Evolutionary conservation across 805 yeast genomes (phyloP), one percentile per base, ranked within the genome.

Genomic region (Pichia ethanolica): DNA sequence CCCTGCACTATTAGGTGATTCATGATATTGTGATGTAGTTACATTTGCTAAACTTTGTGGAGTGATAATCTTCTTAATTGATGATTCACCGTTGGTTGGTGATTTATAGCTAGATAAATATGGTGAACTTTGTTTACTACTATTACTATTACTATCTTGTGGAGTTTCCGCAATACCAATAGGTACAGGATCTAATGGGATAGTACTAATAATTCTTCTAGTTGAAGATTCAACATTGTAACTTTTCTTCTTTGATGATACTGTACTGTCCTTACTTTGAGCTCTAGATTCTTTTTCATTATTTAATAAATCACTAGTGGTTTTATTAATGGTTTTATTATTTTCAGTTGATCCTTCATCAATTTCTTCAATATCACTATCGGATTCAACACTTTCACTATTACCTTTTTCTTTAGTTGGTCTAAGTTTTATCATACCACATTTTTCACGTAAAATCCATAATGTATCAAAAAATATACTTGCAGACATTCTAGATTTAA

Each of bases 391-490:
- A 49, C 45, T 49, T 27, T 52, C 45, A 25, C 53, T 49, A 10
- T 40, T 39, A 13, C 37, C 42, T 13, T 47, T 47, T 35, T 53
- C 42, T 44, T 52, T 41, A 61, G 57, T 56, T 50, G 76, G 66
- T 37, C 69, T 77, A 45, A 80, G 72, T 54, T 82, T 82, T 46
- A 85, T 80, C 85, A 89, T 86, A 12, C 97, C 97, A 52, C 89
- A 87, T 63, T 87, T 85, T 56, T 88, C 91, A 57, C 96, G 71
- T 59, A 93, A 70, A 4, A 87, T 75, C 80, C 90, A 86, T 45
- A 91, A 69, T 58, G 91, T 83, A 67, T 93, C 99, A 65, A 91
- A 93, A 58, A 91, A 89, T 3, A 90, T 89, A 51, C 93, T 83
- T 0, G 96, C 97, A 8, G 95, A 79, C 95, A 89, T 85, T 57